Percentiles rank a stretch among this genome's conserved stretches.
Conservation (phyloP, 345 rosid species). For the Brassica carinata region DNA sequence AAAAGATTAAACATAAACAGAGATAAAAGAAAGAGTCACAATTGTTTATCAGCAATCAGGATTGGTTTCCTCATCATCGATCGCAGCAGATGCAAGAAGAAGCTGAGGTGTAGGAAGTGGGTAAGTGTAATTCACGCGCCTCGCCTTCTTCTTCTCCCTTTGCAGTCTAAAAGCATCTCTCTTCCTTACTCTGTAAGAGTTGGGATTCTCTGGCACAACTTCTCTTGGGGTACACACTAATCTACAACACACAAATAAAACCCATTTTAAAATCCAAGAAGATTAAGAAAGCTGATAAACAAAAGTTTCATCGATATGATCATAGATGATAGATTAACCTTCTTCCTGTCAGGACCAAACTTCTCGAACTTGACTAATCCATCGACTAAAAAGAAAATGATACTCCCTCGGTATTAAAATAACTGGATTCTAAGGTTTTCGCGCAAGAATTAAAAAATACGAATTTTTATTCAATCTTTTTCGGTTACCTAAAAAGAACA, state of each 20-base stretch:
- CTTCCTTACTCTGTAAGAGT: constrained; percentile 81
- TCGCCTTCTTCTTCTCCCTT: constrained; percentile 76
- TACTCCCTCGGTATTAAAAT: constrained; percentile 9
- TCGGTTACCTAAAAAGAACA: no score
- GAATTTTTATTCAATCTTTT: no score
- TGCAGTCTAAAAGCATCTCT: constrained; percentile 74
- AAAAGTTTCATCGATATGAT: background rate
- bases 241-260: constrained; percentile 36
- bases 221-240: constrained; percentile 79
- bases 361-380: constrained; percentile 95
- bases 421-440: no score
- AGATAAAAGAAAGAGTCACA: constrained; percentile 13
- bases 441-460: no score
- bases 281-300: background rate
- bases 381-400: constrained; percentile 80
- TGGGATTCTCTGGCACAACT: constrained; percentile 80
- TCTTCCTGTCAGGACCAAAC: constrained; percentile 78
- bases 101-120: constrained; percentile 53
- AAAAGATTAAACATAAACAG: constrained; percentile 20
- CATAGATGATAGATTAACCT: constrained; percentile 42
- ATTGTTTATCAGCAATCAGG: constrained; percentile 42
- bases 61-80: constrained; percentile 39
- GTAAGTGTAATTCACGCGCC: constrained; percentile 53
- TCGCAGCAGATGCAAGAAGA: constrained; percentile 62
- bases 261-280: background rate